Base-by-base conservation (phyloP, 1,284 basidiomycete genomes). In the Pyrrhoderma lamaoense region DNA sequence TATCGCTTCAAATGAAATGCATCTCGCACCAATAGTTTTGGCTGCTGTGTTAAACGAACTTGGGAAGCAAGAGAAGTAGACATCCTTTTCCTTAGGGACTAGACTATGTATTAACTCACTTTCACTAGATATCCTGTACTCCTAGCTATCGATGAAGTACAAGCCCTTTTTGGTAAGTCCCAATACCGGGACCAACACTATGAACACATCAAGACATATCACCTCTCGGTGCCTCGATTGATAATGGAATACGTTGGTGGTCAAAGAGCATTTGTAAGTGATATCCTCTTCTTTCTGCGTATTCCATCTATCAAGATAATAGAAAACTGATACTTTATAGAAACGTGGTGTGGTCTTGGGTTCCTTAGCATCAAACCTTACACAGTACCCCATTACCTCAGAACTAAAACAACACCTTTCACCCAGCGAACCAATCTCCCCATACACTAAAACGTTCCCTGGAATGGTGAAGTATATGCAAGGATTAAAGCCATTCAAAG, bases 101-200 rank as follows among this genome's bases (percentile, higher is more conserved):
- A 25, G 25, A 8, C n/a, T n/a, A 40, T 54, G 25, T 21, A 40
- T 48, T 58, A 19, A 48, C 18, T 47, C 9, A 19, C 13, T 42
- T 37, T 25, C 16, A 31, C 8, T 49, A 85, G 74, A 47, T 65
- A 72, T 64, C 89, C 93, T 0, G 84, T 96, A 1, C 66, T 97
- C 4, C 68, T 95, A 23, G 93, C 91, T 0, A 69, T 96, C 0
- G 94, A 97, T 61, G 90, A 94, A 59, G 80, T 86, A 60, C 93
- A 96, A 63, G 75, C 87, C 0, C 70, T 96, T 31, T 94, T 90
- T 64, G 71, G 77, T 60, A 76, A 74, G 44, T 79, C 85, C 0
- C 65, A 72, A 16, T 97, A 96, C 70, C 79, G 83, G 38, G 83
- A 92, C 53, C 87, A 90, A 1, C 82, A 87, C 49, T 93, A 83